Evolutionary conservation across 2,329 filamentous ascomycete genomes (phyloP).

Genomic region (Aspergillus sp.): DNA sequence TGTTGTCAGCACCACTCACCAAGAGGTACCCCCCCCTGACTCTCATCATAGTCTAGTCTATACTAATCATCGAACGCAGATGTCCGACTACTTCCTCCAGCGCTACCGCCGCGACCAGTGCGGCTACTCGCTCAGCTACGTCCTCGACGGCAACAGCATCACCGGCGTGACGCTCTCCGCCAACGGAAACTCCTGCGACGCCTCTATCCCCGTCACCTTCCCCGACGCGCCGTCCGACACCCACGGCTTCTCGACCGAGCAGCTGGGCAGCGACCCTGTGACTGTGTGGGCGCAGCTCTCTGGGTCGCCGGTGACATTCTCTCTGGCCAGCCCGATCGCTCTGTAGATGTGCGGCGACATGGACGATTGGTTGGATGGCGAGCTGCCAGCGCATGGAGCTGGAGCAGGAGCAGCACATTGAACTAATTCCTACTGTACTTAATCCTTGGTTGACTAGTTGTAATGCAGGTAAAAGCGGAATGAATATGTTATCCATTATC

Average conservation of each 20-base stretch:
- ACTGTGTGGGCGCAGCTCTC: constrained; percentile 52
- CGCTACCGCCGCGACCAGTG: constrained; percentile 57
- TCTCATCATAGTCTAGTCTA: too few species aligned
- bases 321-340: constrained; percentile 39
- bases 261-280: constrained; percentile 55
- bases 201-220: constrained; percentile 56
- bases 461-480: too few species aligned
- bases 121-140: constrained; percentile 50
- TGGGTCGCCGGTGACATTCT: constrained; percentile 48
- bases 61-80: constrained; percentile 18
- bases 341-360: too few species aligned
- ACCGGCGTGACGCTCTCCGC: constrained; percentile 52
- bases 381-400: not conserved
- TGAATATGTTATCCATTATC: not conserved
- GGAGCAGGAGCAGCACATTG: not conserved
- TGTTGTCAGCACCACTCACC: constrained; percentile 56
- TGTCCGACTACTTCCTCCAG: constrained; percentile 52
- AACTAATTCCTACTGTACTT: too few species aligned
- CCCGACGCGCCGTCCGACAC: constrained; percentile 46
- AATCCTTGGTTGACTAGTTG: too few species aligned
- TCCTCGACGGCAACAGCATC: constrained; percentile 46
- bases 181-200: constrained; percentile 51
- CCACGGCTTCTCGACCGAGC: constrained; percentile 48
- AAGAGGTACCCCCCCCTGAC: constrained; percentile 43
- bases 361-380: not conserved